Evolutionary conservation across 352 stramenopile species (phyloP).

Genomic region (Elongisporangium prolatum): DNA sequence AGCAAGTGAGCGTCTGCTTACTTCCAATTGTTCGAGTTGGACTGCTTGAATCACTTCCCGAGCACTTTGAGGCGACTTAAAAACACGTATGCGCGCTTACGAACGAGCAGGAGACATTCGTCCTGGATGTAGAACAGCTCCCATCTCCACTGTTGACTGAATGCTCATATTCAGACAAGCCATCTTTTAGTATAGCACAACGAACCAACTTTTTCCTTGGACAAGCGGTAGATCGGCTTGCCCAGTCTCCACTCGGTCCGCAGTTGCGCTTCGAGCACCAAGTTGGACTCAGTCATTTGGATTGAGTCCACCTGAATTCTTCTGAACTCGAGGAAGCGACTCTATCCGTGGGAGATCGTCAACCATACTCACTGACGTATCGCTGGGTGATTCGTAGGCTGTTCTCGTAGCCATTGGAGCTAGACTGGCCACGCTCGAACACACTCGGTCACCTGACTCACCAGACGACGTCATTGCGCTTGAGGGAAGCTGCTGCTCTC

Average conservation of each 20-base stretch:
- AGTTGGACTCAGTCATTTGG: not conserved
- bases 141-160: constrained; percentile 34
- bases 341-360: not conserved
- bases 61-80: constrained; percentile 23
- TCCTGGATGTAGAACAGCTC: constrained; percentile 25
- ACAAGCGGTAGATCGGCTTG: constrained; percentile 13
- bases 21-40: constrained; percentile 26
- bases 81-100: constrained; percentile 29
- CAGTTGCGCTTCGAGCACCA: constrained; percentile 3
- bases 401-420: not conserved
- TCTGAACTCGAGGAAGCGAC: not conserved
- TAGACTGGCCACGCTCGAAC: not conserved
- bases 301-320: not conserved
- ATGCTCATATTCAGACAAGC: too few species aligned
- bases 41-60: constrained; percentile 22
- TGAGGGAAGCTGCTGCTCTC: constrained; percentile 2
- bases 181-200: not conserved
- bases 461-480: not conserved
- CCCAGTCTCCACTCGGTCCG: constrained; percentile 5
- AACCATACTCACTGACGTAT: not conserved
- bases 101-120: constrained; percentile 23
- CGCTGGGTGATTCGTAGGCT: not conserved
- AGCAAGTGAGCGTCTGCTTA: not conserved
- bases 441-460: not conserved
- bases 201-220: constrained; percentile 12